phyloP scores from a whole-genome alignment of 805 yeast genomes.

The Candida pini region DNA sequence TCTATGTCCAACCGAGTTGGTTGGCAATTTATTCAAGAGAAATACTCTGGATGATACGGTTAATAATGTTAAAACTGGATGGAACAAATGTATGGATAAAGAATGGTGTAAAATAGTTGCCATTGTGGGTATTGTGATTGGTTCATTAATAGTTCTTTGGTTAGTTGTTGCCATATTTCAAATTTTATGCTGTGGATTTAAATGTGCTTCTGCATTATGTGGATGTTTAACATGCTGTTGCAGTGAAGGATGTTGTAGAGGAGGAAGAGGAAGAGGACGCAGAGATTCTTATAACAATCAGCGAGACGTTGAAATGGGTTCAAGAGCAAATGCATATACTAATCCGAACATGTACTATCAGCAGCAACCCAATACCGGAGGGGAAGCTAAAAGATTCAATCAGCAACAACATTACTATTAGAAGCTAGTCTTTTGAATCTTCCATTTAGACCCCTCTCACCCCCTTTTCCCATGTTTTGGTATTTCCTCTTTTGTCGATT shows the following conservation, averaged over 20 bases:
- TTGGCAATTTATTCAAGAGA: conserved; percentile 9
- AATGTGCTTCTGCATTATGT: conserved; percentile 47
- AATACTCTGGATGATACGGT: conserved; percentile 8
- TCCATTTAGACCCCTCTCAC: no score
- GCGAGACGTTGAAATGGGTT: conserved; percentile 7
- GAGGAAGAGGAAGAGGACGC: conserved; percentile 16
- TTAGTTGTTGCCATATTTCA: conserved; percentile 47
- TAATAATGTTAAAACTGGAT: conserved; percentile 23
- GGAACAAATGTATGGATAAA: conserved; percentile 82
- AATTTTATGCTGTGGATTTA: conserved; percentile 54
- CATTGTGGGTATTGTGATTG: conserved; percentile 64
- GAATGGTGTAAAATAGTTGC: conserved; percentile 70
- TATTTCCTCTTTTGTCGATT: no score
- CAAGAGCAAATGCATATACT: conserved; percentile 20
- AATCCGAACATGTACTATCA: conserved; percentile 30
- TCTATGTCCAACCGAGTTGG: conserved; percentile 18
- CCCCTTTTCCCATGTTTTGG: no score
- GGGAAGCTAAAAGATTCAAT: conserved; percentile 9
- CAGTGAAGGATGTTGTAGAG: conserved; percentile 27
- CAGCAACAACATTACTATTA: conserved; percentile 10
- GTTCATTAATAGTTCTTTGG: conserved; percentile 50
- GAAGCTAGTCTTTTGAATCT: no score
- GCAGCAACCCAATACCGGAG: conserved; percentile 8
- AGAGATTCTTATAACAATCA: no score
- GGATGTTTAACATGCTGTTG: conserved; percentile 30